Base-by-base conservation (phyloP, 2,329 filamentous ascomycete genomes). In the Talaromyces albobiverticillius region DNA sequence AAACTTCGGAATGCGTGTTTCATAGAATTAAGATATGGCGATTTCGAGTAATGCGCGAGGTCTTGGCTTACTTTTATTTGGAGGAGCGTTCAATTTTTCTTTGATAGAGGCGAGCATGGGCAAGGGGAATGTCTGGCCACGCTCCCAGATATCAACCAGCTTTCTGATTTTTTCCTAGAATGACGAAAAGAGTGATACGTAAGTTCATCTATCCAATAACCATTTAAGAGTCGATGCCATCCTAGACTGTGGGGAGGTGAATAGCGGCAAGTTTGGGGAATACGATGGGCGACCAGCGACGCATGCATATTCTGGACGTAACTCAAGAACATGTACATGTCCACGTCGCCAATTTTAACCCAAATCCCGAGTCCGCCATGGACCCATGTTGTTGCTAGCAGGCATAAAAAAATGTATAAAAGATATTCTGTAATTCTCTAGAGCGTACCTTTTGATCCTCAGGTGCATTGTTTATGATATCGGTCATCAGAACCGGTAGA, bases 141-240 rank as follows among this genome's bases (percentile, higher is more conserved):
- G 94, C 71, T 96, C 92, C 94, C 94, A 99, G 62, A 99, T 99
- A 70, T 96, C 92, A 75, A 97, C 79, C 64, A 99, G 83, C 72
- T 97, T 97, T 70, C 82, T 86, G 73, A 97, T 93, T 79, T 96
- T 97, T 71, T 95, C 90, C 89, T 94, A 87, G 79, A 85, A 62
- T 46, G 54, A 64, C 54, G 70, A 62, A 69, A 60, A 68, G 67
- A 69, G 64, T 57, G 56, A 73, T 73, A 75, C 68, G 79, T 82
- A 77, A 82, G 79, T 77, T 64, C 62, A 59, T 65, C 67, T 68
- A 67, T 73, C 67, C 68, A 55, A 57, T 48, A 36, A 41, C 14
- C 42, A 25, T 36, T 31, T 31, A 48, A 36, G 20, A 25, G 32
- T 38, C 32, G 46, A 40, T 36, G 29, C 49, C 26, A 34, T 41